Percentiles rank a stretch among this genome's conserved stretches.
These are phyloP conservation scores for Zelopaecilomyces penicillatus DNA, from an alignment of 2,329 filamentous ascomycete genomes.

Conservation along the genomic window DNA sequence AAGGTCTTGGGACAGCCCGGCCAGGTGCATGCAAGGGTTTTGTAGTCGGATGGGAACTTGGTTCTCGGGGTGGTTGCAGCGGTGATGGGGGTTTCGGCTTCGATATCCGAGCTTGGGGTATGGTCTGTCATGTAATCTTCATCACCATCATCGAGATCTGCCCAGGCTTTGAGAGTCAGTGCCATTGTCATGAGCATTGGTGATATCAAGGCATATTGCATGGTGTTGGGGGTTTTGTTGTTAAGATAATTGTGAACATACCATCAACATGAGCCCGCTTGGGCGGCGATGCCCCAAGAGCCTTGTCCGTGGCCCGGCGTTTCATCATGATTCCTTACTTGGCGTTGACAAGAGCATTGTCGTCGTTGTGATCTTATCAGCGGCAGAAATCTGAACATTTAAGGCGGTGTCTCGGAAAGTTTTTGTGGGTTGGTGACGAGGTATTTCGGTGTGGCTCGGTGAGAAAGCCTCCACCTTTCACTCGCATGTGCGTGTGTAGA, in stretches of 20 bases:
- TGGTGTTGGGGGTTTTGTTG: background rate
- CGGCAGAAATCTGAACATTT: conserved; percentile 26
- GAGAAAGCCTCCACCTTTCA: background rate
- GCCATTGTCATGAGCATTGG: too few species aligned
- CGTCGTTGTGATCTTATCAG: conserved; percentile 3
- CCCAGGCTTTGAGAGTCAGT: background rate
- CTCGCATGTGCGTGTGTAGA: too few species aligned
- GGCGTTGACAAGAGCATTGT: background rate
- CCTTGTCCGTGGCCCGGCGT: conserved; percentile 19
- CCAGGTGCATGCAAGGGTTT: conserved; percentile 69
- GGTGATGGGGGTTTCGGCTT: conserved; percentile 24
- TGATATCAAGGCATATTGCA: too few species aligned
- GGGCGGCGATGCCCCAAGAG: conserved; percentile 15
- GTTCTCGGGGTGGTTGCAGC: conserved; percentile 34
- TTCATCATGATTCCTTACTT: conserved; percentile 21
- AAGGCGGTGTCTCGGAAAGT: conserved; percentile 21
- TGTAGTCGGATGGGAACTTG: conserved; percentile 61
- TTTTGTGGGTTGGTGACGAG: conserved; percentile 4
- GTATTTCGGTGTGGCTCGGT: conserved; percentile 6
- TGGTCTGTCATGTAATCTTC: conserved; percentile 24
- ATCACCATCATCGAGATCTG: conserved; percentile 24
- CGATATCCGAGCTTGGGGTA: conserved; percentile 25
- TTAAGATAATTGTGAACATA: too few species aligned
- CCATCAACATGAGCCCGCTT: conserved; percentile 19
- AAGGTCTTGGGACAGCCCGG: conserved; percentile 73